Conservation (phyloP, 768 basidiomycete genomes). For the Boletellus emodensis region DNA sequence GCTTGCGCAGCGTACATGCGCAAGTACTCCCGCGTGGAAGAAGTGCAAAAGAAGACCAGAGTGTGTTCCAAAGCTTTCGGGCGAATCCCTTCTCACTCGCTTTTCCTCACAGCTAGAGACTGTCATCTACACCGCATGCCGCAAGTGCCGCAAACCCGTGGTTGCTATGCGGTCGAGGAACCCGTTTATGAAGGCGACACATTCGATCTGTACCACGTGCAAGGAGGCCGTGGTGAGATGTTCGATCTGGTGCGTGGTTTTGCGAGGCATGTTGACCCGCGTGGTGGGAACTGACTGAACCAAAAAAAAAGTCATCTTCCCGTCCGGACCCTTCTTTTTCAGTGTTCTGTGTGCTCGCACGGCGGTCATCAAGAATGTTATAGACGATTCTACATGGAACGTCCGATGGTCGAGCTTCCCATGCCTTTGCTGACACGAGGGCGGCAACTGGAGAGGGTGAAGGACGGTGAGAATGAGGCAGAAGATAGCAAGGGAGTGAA, state of each 20-base stretch:
- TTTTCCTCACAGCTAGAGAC: constrained; percentile 56
- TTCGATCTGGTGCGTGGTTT: constrained; percentile 62
- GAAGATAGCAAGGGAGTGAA: constrained; percentile 6
- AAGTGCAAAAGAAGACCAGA: constrained; percentile 49
- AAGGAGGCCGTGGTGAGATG: constrained; percentile 47
- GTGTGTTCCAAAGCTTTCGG: constrained; percentile 33
- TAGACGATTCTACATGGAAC: constrained; percentile 57
- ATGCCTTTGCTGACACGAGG: constrained; percentile 15
- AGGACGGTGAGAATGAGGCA: constrained; percentile 12
- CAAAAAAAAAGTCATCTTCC: constrained; percentile 54
- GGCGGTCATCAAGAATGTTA: constrained; percentile 83
- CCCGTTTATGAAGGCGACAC: constrained; percentile 36
- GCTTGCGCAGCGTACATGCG: constrained; percentile 72
- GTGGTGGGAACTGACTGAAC: not conserved
- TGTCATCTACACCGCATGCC: constrained; percentile 65
- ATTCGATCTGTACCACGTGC: constrained; percentile 59
- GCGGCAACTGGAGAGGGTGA: constrained; percentile 19
- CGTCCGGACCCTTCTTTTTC: constrained; percentile 64
- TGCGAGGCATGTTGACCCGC: constrained; percentile 1
- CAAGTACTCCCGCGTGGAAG: constrained; percentile 52
- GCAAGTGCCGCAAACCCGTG: constrained; percentile 62
- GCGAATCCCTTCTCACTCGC: not conserved
- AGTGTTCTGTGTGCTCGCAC: constrained; percentile 73
- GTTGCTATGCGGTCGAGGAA: constrained; percentile 36
- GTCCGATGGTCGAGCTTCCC: constrained; percentile 49